Percentiles rank a stretch among this genome's conserved stretches.
Conservation (phyloP, 345 rosid species). For the Eucalyptus guilfoylei region DNA sequence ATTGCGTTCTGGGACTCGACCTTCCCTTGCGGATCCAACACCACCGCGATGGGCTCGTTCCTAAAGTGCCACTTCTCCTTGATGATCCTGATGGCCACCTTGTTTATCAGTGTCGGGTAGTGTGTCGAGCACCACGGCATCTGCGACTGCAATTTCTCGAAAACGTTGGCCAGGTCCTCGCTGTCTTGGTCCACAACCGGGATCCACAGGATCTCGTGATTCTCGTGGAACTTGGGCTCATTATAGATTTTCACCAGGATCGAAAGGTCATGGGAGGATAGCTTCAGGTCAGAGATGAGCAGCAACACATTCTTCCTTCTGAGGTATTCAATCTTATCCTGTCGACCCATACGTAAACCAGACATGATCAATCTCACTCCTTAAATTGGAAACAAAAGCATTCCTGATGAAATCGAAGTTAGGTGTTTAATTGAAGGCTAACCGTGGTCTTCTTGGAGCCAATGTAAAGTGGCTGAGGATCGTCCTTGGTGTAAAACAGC, state of each 20-base stretch:
- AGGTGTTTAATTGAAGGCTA: not conserved
- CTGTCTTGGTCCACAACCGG: slow-evolving; percentile 43
- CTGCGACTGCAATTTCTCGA: slow-evolving; percentile 24
- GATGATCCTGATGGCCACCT: slow-evolving; percentile 36
- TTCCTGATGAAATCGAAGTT: not conserved
- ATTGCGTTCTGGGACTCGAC: slow-evolving; percentile 62
- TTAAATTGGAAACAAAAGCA: not conserved
- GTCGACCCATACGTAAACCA: not conserved
- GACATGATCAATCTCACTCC: not conserved
- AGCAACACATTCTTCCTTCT: slow-evolving; percentile 61
- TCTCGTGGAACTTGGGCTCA: slow-evolving; percentile 31
- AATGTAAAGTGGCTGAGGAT: slow-evolving; percentile 25
- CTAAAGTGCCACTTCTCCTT: slow-evolving; percentile 56
- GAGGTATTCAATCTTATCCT: slow-evolving; percentile 63
- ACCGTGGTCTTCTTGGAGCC: slow-evolving; percentile 30
- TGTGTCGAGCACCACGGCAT: slow-evolving; percentile 75
- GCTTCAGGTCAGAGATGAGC: slow-evolving; percentile 58
- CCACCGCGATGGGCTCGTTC: slow-evolving; percentile 63
- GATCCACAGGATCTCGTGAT: slow-evolving; percentile 66
- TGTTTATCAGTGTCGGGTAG: slow-evolving; percentile 43
- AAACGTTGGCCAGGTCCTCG: slow-evolving; percentile 29
- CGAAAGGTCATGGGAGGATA: slow-evolving; percentile 36
- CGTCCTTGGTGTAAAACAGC: slow-evolving; percentile 26
- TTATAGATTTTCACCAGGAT: slow-evolving; percentile 39
- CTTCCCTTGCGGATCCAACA: slow-evolving; percentile 70